Evolutionary conservation across 1,284 basidiomycete species (phyloP).

Genomic region (Mycena sp.): DNA sequence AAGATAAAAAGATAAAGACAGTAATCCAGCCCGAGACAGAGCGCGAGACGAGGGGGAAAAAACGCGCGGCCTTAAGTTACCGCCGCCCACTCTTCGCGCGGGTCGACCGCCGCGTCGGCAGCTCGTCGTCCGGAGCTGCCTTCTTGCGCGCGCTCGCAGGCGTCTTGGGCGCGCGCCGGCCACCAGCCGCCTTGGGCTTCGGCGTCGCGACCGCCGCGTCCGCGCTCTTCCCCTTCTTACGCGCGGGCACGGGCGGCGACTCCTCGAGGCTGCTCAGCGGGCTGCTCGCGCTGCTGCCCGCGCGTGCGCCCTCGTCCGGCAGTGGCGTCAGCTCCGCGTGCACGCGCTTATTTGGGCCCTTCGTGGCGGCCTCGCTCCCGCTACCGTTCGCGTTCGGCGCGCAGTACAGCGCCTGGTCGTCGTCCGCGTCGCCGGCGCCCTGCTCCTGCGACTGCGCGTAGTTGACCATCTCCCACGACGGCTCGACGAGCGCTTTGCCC

Average conservation of each 20-base stretch:
- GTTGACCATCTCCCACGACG: slow-evolving; percentile 51
- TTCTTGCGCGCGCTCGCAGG: slow-evolving; percentile 14
- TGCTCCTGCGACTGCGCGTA: slow-evolving; percentile 34
- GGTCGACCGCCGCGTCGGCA: slow-evolving; percentile 21
- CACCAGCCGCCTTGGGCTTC: slow-evolving; percentile 9
- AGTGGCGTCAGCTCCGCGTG: slow-evolving; percentile 51
- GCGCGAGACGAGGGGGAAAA: not conserved
- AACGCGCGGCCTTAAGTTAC: not conserved
- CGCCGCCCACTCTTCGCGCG: slow-evolving; percentile 17
- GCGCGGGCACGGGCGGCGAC: slow-evolving; percentile 12
- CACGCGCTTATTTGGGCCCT: slow-evolving; percentile 51
- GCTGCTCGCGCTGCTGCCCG: slow-evolving; percentile 14
- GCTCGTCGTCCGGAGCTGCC: not conserved
- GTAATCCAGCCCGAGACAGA: not conserved
- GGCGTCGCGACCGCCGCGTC: not conserved
- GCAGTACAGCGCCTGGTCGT: not conserved
- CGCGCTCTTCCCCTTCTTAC: slow-evolving; percentile 16
- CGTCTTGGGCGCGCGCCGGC: not conserved
- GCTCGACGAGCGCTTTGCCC: slow-evolving; percentile 44
- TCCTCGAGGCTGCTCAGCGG: slow-evolving; percentile 23
- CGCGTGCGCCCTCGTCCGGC: slow-evolving; percentile 44
- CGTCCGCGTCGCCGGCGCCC: not conserved
- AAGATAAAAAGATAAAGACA: not conserved
- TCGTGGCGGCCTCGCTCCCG: slow-evolving; percentile 30
- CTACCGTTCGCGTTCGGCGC: not conserved